Evolutionary conservation across 176 grass and related monocot genomes (phyloP).

Genomic region (Pharus latifolius): DNA sequence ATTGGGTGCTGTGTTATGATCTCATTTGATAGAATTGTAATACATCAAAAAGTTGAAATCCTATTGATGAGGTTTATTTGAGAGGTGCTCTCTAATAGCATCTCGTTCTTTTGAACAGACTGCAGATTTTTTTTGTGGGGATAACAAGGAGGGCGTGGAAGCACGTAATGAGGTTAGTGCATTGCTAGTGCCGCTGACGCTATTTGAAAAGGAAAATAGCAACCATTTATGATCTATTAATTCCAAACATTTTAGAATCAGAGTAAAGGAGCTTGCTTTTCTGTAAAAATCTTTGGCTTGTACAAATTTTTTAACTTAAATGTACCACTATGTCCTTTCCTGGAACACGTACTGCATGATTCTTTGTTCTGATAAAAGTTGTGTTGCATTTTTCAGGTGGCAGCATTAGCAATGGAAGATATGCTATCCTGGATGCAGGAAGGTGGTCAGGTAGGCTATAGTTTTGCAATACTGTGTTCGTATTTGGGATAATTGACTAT

Average conservation of each 20-base stretch:
- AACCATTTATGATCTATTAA: background rate
- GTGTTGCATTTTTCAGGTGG: constrained; percentile 42
- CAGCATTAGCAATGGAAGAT: constrained; percentile 95
- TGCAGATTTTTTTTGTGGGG: constrained; percentile 92
- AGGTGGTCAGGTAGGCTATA: constrained; percentile 68
- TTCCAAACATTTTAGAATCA: background rate
- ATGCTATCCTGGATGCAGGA: constrained; percentile 97
- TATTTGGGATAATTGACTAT: constrained; percentile 5
- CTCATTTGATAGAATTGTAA: background rate
- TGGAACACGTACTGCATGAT: background rate
- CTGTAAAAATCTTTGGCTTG: background rate
- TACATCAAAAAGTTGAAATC: background rate
- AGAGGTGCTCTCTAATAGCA: constrained; percentile 24
- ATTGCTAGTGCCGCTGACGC: background rate
- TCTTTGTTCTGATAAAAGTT: constrained; percentile 1
- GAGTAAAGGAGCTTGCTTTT: too few species aligned
- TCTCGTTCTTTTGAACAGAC: constrained; percentile 47
- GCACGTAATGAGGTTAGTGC: constrained; percentile 88
- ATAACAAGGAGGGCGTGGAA: constrained; percentile 94
- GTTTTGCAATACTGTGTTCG: background rate
- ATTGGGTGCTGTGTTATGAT: background rate
- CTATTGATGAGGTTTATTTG: background rate
- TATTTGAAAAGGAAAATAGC: background rate
- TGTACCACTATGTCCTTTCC: background rate
- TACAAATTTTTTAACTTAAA: background rate